These are phyloP conservation scores for Phytophthora quininea DNA, from an alignment of 352 stramenopile species.

Conservation along the genomic window DNA sequence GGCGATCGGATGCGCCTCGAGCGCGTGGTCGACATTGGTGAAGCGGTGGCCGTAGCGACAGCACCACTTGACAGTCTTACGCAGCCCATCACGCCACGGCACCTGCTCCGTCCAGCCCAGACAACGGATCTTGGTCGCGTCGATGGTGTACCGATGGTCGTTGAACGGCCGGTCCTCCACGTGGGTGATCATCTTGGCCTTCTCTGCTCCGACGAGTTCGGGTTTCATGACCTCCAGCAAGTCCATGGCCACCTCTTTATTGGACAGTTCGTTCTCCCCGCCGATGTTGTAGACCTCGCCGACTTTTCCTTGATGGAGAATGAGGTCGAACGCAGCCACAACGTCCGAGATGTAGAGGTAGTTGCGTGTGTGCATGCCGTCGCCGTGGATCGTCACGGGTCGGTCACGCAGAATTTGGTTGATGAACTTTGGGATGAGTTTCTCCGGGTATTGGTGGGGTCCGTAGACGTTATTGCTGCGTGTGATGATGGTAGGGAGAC, in stretches of 20 bases:
- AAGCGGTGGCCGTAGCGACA: slow-evolving; percentile 72
- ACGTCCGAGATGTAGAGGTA: slow-evolving; percentile 98
- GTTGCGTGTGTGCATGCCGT: slow-evolving; percentile 95
- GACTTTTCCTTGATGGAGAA: slow-evolving; percentile 93
- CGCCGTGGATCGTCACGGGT: slow-evolving; percentile 95
- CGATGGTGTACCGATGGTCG: slow-evolving; percentile 97
- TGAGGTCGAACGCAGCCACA: slow-evolving; percentile 95
- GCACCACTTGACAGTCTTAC: slow-evolving; percentile 93
- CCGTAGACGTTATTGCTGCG: slow-evolving; percentile 99
- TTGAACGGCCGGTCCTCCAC: slow-evolving; percentile 96
- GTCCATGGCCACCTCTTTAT: slow-evolving; percentile 87
- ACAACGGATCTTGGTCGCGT: slow-evolving; percentile 89
- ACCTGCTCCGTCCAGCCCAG: slow-evolving; percentile 95
- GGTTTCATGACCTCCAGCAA: slow-evolving; percentile 81
- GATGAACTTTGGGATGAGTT: slow-evolving; percentile 99
- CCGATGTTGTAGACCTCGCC: slow-evolving; percentile 98
- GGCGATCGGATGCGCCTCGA: slow-evolving; percentile 78
- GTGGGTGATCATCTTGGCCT: slow-evolving; percentile 68
- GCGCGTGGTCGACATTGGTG: slow-evolving; percentile 84
- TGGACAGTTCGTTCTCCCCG: slow-evolving; percentile 69
- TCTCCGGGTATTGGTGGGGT: slow-evolving; percentile 98
- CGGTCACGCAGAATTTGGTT: slow-evolving; percentile 93
- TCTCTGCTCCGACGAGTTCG: slow-evolving; percentile 32
- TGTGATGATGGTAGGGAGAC: slow-evolving; percentile 97
- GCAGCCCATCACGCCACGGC: slow-evolving; percentile 93